Evolutionary conservation across 2,329 filamentous ascomycete species (phyloP), one percentile per base, ranked within the genome.

Genomic region (Hypomyces perniciosus): DNA sequence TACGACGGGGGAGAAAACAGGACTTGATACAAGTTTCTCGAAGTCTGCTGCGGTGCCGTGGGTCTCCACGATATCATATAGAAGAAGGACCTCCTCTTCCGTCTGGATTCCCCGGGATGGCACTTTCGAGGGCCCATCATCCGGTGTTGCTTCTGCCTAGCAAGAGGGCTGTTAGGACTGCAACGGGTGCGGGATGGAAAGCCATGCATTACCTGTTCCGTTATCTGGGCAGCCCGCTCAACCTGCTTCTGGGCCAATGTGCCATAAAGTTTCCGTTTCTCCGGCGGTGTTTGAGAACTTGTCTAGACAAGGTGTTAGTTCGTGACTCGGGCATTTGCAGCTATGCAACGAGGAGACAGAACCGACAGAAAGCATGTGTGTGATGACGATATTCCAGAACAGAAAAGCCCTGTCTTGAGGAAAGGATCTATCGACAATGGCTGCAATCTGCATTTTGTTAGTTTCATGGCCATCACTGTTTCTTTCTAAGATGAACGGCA

Each of bases 331-430:
- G 4, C 4, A 20, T 38, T n/a, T 35, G 27, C 34, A n/a, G 10
- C 9, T 20, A 34, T 10, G 3, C 10, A 5, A 5, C 8, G 38
- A 13, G 6, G 41, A 44, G 41, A 27, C 10, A 13, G 9, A 34
- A 61, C 73, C 59, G 61, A 81, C 78, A 48, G 79, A 74, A 48
- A 81, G 69, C 31, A 81, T 59, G 53, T 77, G 74, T 0, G 77
- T 81, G 12, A 78, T 68, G 20, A 72, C 65, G 55, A 81, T 80
- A 54, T 77, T 80, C 71, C 73, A 78, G 54, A 80, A 81, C 61
- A 79, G 67, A 50, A 73, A 76, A 2, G 66, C 65, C 30, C 73
- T 67, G 26, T 80, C 76, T 29, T 69, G 64, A 2, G 75, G 66
- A 45, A 77, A 75, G 0, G 74, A 73, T 59, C 75, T 74, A 53